Percentiles rank a stretch among this genome's conserved stretches.
Conservation (phyloP, 2,329 filamentous ascomycete genomes). For the Aspergillus fumigatiaffinis region DNA sequence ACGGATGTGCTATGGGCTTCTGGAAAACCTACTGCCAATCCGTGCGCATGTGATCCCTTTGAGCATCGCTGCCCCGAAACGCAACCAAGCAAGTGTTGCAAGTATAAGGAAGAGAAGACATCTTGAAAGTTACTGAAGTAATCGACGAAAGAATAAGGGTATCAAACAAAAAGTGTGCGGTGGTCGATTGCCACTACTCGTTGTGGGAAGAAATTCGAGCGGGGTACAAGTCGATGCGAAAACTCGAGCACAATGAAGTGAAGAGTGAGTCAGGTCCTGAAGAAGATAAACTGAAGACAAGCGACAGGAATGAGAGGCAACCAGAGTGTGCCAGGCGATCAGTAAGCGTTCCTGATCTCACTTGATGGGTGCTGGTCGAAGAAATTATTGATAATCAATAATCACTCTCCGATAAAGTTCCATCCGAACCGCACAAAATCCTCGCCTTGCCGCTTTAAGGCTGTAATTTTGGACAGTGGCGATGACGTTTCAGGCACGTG, state of each 20-base stretch:
- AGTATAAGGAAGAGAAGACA: constrained; percentile 77
- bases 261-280: not conserved
- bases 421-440: constrained; percentile 12
- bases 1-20: not conserved
- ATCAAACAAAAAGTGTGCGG: constrained; percentile 18
- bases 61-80: constrained; percentile 88
- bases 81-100: constrained; percentile 98
- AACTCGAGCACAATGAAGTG: not conserved
- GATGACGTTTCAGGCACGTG: constrained; percentile 17
- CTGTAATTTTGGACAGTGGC: not conserved
- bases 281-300: not conserved
- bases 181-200: constrained; percentile 21
- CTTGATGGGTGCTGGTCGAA: not conserved
- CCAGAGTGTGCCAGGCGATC: not conserved
- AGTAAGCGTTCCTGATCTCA: not conserved
- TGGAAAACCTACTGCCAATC: constrained; percentile 83
- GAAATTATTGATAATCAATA: constrained; percentile 9
- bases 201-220: constrained; percentile 4
- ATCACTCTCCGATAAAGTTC: constrained; percentile 6
- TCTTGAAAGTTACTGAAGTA: constrained; percentile 24
- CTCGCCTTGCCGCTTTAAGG: constrained; percentile 16
- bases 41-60: constrained; percentile 93
- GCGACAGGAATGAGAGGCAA: not conserved
- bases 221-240: constrained; percentile 13
- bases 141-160: constrained; percentile 20